Percentiles rank a stretch among this genome's conserved stretches.
These are phyloP conservation scores for Trichothecium sympodiale DNA, from an alignment of 2,329 filamentous ascomycete genomes.

Conservation along the genomic window DNA sequence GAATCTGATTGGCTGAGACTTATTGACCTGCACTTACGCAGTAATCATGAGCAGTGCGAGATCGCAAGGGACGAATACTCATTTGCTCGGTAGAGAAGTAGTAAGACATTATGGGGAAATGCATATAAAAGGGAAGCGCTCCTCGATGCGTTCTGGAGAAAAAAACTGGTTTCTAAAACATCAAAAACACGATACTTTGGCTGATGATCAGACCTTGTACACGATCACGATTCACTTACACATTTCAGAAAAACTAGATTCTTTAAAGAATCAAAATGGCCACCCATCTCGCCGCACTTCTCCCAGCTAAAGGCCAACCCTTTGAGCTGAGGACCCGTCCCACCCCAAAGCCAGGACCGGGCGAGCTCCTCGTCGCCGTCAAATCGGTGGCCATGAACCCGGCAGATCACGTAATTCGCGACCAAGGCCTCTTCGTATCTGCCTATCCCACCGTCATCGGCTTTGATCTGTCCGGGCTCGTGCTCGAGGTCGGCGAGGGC, in stretches of 20 bases:
- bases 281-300: slow-evolving; percentile 29
- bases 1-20: slow-evolving; percentile 18
- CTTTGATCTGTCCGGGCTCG: slow-evolving; percentile 30
- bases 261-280: slow-evolving; percentile 16
- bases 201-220: too few relatives aligned
- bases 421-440: slow-evolving; percentile 26
- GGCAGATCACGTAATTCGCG: slow-evolving; percentile 29
- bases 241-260: too few relatives aligned
- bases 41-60: too few relatives aligned
- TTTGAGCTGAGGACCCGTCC: slow-evolving; percentile 24
- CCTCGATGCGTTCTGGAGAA: too few relatives aligned
- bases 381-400: slow-evolving; percentile 38
- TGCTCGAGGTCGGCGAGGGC: slow-evolving; percentile 27
- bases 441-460: slow-evolving; percentile 29
- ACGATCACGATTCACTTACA: too few relatives aligned
- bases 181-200: too few relatives aligned
- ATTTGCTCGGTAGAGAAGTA: too few relatives aligned
- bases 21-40: too few relatives aligned
- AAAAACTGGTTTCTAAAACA: too few relatives aligned
- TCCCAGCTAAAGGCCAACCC: slow-evolving; percentile 20
- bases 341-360: slow-evolving; percentile 32
- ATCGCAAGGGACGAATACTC: too few relatives aligned
- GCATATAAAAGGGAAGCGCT: too few relatives aligned
- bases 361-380: slow-evolving; percentile 34
- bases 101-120: too few relatives aligned